Percentiles rank a stretch among this genome's conserved stretches.
phyloP scores from a whole-genome alignment of 768 basidiomycete species.

The Hericium erinaceus region DNA sequence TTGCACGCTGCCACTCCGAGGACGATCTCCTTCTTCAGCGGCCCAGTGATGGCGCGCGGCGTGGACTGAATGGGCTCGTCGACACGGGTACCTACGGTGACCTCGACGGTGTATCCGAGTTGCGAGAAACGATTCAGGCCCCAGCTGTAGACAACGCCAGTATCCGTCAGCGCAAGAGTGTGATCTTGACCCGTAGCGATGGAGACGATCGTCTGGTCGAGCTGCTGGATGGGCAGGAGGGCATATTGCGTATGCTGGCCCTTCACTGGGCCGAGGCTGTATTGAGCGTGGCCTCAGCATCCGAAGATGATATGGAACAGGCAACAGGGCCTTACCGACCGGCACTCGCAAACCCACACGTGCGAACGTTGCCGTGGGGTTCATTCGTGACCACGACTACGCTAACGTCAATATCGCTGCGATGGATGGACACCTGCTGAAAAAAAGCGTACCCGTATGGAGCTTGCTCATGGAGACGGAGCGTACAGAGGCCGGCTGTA shows the following conservation, averaged over 20 bases:
- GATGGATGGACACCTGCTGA: background rate
- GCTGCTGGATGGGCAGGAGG: conserved; percentile 50
- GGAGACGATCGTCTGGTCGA: conserved; percentile 46
- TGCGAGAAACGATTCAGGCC: conserved; percentile 85
- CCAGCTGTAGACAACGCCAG: conserved; percentile 85
- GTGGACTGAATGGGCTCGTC: conserved; percentile 68
- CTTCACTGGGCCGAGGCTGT: conserved; percentile 50
- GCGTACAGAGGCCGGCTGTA: conserved; percentile 53
- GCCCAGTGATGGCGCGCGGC: conserved; percentile 66
- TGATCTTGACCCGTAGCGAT: conserved; percentile 93
- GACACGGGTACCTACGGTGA: conserved; percentile 45
- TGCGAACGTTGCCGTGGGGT: conserved; percentile 55
- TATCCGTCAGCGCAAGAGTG: conserved; percentile 72
- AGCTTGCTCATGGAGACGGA: conserved; percentile 78
- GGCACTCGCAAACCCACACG: conserved; percentile 86
- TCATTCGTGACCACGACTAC: conserved; percentile 66
- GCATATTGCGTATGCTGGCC: conserved; percentile 72
- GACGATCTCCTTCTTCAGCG: conserved; percentile 70
- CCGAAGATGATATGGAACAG: background rate
- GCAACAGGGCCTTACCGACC: conserved; percentile 50
- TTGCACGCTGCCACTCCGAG: conserved; percentile 81
- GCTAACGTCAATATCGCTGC: too few relatives aligned
- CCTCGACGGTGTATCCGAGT: conserved; percentile 58
- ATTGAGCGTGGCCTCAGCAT: conserved; percentile 1
- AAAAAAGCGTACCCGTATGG: conserved; percentile 56